phyloP scores from a whole-genome alignment of 2,329 filamentous ascomycete genomes.

The Scytalidium sp. region DNA sequence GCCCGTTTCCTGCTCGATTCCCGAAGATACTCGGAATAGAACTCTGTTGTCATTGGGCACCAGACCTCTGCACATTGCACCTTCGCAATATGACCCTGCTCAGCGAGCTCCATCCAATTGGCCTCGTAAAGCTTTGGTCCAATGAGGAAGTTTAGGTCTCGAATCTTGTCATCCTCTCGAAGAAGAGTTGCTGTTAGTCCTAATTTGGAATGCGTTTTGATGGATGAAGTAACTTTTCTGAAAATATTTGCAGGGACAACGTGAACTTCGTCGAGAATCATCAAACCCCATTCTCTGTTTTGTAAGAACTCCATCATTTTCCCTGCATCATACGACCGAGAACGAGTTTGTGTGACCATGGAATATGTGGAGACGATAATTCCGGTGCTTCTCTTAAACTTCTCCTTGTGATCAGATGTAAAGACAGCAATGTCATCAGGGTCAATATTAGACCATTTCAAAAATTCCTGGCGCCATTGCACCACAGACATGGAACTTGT shows the following conservation, averaged over 20 bases:
- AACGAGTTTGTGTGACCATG: slow-evolving; percentile 93
- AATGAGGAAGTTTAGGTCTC: slow-evolving; percentile 94
- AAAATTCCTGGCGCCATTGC: slow-evolving; percentile 93
- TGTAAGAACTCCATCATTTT: slow-evolving; percentile 98
- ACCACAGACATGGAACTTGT: slow-evolving; percentile 98
- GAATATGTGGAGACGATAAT: slow-evolving; percentile 98
- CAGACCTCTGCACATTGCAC: slow-evolving; percentile 98
- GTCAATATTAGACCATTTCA: slow-evolving; percentile 99
- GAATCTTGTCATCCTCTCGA: slow-evolving; percentile 97
- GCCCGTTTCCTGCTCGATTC: slow-evolving; percentile 64
- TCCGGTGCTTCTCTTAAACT: slow-evolving; percentile 84
- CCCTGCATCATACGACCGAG: slow-evolving; percentile 85
- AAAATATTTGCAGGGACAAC: slow-evolving; percentile 97
- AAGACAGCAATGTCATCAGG: slow-evolving; percentile 93
- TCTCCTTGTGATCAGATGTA: slow-evolving; percentile 86
- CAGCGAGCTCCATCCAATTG: slow-evolving; percentile 98
- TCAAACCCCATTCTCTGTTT: slow-evolving; percentile 89
- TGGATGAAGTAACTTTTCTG: slow-evolving; percentile 85
- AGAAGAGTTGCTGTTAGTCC: slow-evolving; percentile 91
- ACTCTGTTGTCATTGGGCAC: slow-evolving; percentile 99
- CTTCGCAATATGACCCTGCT: slow-evolving; percentile 93
- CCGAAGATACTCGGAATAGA: slow-evolving; percentile 89
- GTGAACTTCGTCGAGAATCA: slow-evolving; percentile 97
- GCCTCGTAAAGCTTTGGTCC: slow-evolving; percentile 97
- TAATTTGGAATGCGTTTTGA: slow-evolving; percentile 93